phyloP scores from a whole-genome alignment of 495 filamentous ascomycete species.

The Viridothelium virens region DNA sequence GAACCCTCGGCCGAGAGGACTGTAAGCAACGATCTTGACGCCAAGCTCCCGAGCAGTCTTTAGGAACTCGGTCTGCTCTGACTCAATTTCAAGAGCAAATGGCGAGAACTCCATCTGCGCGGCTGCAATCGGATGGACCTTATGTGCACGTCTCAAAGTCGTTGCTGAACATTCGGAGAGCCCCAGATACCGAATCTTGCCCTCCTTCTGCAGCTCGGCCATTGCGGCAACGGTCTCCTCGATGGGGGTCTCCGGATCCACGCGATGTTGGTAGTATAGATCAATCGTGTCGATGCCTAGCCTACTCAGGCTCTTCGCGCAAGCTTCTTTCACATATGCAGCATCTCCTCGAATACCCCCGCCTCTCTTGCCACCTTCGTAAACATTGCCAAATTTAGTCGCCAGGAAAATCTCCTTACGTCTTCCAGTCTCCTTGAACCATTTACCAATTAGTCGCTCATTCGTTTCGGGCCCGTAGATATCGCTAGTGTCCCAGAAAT shows the following conservation, averaged over 20 bases:
- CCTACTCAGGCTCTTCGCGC: slow-evolving; percentile 44
- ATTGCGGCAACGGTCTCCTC: slow-evolving; percentile 52
- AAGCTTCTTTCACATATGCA: slow-evolving; percentile 46
- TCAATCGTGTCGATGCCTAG: slow-evolving; percentile 50
- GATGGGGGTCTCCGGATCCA: slow-evolving; percentile 46
- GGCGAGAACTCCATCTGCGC: slow-evolving; percentile 57
- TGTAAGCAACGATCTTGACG: slow-evolving; percentile 40
- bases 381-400: slow-evolving; percentile 44
- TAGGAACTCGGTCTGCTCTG: slow-evolving; percentile 40
- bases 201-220: slow-evolving; percentile 35
- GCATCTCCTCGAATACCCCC: slow-evolving; percentile 41
- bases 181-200: slow-evolving; percentile 53
- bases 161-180: slow-evolving; percentile 49
- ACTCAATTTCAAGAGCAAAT: slow-evolving; percentile 51
- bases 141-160: slow-evolving; percentile 51
- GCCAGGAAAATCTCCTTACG: slow-evolving; percentile 50
- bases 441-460: slow-evolving; percentile 48
- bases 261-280: slow-evolving; percentile 28
- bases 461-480: slow-evolving; percentile 34
- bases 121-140: slow-evolving; percentile 50
- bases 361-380: slow-evolving; percentile 21
- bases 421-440: slow-evolving; percentile 46
- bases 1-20: slow-evolving; percentile 43
- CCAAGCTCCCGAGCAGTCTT: slow-evolving; percentile 50
- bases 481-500: slow-evolving; percentile 27